A percentile compares a stretch with the other conserved stretches of the same genome.
These are phyloP conservation scores for Telfairia occidentalis DNA, from an alignment of 331 rosid species.

Conservation along the genomic window DNA sequence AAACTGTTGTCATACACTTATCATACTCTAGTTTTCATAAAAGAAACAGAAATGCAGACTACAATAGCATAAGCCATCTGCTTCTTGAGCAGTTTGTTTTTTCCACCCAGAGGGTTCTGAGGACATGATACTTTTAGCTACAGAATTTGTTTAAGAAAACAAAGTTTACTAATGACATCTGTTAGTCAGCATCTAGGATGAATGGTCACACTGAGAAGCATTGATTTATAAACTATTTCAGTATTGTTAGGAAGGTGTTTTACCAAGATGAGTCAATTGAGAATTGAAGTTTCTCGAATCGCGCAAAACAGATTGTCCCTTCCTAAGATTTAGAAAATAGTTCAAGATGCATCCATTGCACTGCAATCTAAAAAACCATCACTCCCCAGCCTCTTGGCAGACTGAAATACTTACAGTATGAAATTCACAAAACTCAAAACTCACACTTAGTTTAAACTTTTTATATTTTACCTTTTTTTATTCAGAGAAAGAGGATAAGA, in stretches of 20 bases:
- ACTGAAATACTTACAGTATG: neutral
- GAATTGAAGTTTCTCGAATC: neutral
- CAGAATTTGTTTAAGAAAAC: neutral
- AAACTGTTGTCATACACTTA: neutral
- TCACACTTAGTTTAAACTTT: neutral
- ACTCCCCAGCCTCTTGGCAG: neutral
- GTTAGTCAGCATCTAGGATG: neutral
- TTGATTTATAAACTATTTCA: neutral
- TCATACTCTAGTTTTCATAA: neutral
- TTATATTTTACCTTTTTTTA: neutral
- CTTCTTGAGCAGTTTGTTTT: neutral
- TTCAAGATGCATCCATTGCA: neutral
- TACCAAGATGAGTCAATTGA: neutral
- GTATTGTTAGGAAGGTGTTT: neutral
- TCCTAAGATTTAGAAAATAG: neutral
- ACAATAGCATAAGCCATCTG: neutral
- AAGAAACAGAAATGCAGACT: neutral
- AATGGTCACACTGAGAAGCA: neutral
- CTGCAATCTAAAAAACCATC: neutral
- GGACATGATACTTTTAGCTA: neutral
- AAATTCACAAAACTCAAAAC: neutral
- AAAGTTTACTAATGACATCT: neutral
- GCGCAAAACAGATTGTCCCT: neutral
- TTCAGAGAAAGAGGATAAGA: neutral
- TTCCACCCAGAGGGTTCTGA: neutral